Base-by-base conservation (phyloP, 2,329 filamentous ascomycete species). In the Pseudocercospora crystallina region DNA sequence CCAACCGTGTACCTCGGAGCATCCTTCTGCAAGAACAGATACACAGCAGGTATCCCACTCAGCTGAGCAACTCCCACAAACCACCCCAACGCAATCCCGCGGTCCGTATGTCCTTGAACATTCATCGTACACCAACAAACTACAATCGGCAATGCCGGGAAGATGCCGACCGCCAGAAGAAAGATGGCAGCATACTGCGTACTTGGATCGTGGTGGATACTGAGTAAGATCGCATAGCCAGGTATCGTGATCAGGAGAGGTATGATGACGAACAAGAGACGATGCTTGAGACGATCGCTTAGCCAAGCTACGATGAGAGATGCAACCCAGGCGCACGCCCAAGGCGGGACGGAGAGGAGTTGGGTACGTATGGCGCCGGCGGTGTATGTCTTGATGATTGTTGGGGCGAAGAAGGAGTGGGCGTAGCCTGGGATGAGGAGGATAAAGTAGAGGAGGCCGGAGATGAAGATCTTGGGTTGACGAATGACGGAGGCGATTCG, bases 141-240 rank as follows among this genome's bases (percentile, higher is more conserved):
- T 7, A 26, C 20, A 26, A 26, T 94, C 5, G 89, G 74, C 48
- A 96, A 0, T 82, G 53, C 45, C 12, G 54, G 48, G 13, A 54
- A 59, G 43, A 59, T 57, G 1, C 57, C 51, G 40, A 54, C 54
- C 0, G 54, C 51, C 12, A 46, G 48, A 9, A 59, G 46, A 38
- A 59, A 57, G 11, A 42, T 49, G 8, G 40, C 41, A 17, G 45
- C 35, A 17, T 53, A 49, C 63, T 90, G 85, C 0, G 91, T 82
- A 0, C 77, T 78, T 0, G 90, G 76, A 7, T 76, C 74, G 3
- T 78, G 73, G 5, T 81, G 82, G 10, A 44, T 20, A 1, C 80
- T 82, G 1, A 95, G 75, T 2, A 96, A 77, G 84, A 96, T 90
- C 33, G 77, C 67, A 66, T 96, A 96, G 0, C 91, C 91, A 0